phyloP scores from a whole-genome alignment of 805 yeast genomes.

The Candida ponderosae region DNA sequence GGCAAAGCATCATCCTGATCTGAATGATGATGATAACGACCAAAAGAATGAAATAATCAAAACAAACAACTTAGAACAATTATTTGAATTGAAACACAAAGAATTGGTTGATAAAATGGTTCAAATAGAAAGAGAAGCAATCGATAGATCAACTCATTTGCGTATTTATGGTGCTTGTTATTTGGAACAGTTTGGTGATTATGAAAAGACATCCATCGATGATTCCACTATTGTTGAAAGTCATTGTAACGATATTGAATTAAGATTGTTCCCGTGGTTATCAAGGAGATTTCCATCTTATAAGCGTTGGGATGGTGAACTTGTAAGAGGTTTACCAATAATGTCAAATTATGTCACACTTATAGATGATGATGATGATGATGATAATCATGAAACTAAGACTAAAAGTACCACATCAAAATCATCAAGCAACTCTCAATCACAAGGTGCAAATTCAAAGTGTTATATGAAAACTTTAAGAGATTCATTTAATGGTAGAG shows the following conservation, averaged over 20 bases:
- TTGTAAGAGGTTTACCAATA: slow-evolving; percentile 6
- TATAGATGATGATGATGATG: slow-evolving; percentile 11
- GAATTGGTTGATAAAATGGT: slow-evolving; percentile 10
- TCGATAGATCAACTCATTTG: slow-evolving; percentile 18
- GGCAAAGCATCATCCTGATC: slow-evolving; percentile 1
- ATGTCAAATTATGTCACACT: slow-evolving; percentile 7
- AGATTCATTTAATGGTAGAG: slow-evolving; percentile 24
- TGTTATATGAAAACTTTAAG: slow-evolving; percentile 21
- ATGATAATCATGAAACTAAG: not conserved
- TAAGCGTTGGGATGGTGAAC: slow-evolving; percentile 31
- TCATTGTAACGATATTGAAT: slow-evolving; percentile 25
- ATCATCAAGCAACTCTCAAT: slow-evolving; percentile 11
- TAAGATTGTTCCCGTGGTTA: slow-evolving; percentile 31
- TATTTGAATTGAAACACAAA: slow-evolving; percentile 10
- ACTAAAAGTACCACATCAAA: slow-evolving; percentile 18
- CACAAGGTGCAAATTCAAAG: not conserved
- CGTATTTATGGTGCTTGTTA: slow-evolving; percentile 22
- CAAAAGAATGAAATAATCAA: slow-evolving; percentile 7
- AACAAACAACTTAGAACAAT: slow-evolving; percentile 7
- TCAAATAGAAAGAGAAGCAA: slow-evolving; percentile 15
- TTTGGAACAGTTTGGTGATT: slow-evolving; percentile 12
- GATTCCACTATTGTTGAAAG: not conserved
- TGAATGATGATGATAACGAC: slow-evolving; percentile 7
- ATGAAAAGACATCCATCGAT: too few species aligned
- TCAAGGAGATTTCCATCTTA: slow-evolving; percentile 26